Conservation (phyloP, 495 filamentous ascomycete species). For the Penicillium silybi region DNA sequence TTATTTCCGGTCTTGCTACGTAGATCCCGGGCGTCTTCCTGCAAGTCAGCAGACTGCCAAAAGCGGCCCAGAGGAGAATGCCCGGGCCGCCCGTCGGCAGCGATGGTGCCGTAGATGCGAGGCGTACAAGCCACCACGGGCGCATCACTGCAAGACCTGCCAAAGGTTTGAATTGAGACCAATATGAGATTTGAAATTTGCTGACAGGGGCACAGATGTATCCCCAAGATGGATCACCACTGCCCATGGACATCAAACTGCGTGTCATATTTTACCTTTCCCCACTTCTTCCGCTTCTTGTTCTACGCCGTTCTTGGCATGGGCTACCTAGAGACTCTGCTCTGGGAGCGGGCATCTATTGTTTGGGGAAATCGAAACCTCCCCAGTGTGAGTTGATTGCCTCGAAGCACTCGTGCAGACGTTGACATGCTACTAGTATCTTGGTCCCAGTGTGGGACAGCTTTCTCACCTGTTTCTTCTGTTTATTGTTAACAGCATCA, state of each 20-base stretch:
- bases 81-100: constrained; percentile 27
- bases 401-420: background rate
- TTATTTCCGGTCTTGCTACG: constrained; percentile 72
- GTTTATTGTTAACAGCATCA: constrained; percentile 54
- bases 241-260: constrained; percentile 96
- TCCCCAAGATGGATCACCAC: constrained; percentile 98
- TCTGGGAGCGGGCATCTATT: constrained; percentile 54
- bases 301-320: constrained; percentile 71
- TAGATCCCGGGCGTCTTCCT: constrained; percentile 64
- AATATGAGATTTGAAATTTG: background rate
- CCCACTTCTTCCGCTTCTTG: constrained; percentile 86
- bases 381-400: constrained; percentile 52
- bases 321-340: constrained; percentile 53
- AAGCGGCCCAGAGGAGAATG: constrained; percentile 21
- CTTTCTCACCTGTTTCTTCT: constrained; percentile 66
- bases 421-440: constrained; percentile 50
- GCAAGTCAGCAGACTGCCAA: constrained; percentile 22
- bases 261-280: constrained; percentile 85
- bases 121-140: constrained; percentile 74
- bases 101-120: constrained; percentile 88
- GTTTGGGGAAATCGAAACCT: constrained; percentile 65
- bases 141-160: constrained; percentile 91
- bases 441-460: constrained; percentile 64
- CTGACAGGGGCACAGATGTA: constrained; percentile 54
- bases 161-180: constrained; percentile 45